Base-by-base conservation (phyloP, 208 protist genomes). In the Acanthamoeba comandoni region DNA sequence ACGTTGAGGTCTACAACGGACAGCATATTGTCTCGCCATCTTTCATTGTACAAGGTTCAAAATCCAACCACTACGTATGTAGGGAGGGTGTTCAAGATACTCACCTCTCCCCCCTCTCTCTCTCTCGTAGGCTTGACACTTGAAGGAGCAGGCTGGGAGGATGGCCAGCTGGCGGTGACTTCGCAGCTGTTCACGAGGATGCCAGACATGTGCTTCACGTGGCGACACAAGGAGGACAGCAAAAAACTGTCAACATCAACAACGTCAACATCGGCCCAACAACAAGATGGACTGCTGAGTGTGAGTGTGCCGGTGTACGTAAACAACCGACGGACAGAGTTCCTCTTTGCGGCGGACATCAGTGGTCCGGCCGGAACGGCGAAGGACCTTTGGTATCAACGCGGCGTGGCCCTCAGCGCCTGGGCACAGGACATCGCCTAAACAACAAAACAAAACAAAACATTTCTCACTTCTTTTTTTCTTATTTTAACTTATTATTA, bases 341-440 rank as follows among this genome's bases (percentile, higher is more conserved):
- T 89, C 60, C 58, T 89, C 29, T 89, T 89, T 49, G 55, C 60
- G 39, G 43, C 71, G 0, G 55, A 89, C 62, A 67, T 89, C 60
- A 57, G 48, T 49, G 29, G 48, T 19, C 80, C 80, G 3, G 62
- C 80, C 43, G 55, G 31, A 13, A 49, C 92, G 57, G 87, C 79
- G 67, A 90, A 12, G 13, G 22, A 94, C 13, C 85, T 55, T 24
- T 98, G 97, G 97, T 97, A 97, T 73, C 95, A 97, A 82, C 95
- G 96, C 4, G 96, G 96, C 2, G 96, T 95, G 2, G 97, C 96
- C 84, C 94, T 98, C 31, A 87, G 94, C 22, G 97, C 96, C 22
- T 97, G 97, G 96, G 91, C 93, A 0, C 60, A 43, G n/a, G 80
- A 89, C 60, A 48, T 35, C 22, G 55, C 31, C 0, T 71, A 22